phyloP scores from a whole-genome alignment of 202 grass and related monocot species.

The Setaria italica region DNA sequence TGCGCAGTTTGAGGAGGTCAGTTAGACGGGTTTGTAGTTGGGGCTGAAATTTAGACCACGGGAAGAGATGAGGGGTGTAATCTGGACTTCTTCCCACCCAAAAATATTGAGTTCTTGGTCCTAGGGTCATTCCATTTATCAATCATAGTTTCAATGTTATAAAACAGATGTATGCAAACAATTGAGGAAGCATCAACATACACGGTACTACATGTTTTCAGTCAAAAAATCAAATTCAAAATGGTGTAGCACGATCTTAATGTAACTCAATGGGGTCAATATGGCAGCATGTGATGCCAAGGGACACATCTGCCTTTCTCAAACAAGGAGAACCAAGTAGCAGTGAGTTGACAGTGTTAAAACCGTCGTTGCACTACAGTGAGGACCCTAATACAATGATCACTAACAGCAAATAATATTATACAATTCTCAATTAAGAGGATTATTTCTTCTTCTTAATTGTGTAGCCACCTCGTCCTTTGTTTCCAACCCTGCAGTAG shows the following conservation, averaged over 20 bases:
- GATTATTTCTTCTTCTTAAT: conserved; percentile 22
- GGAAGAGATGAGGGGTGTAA: too few relatives aligned
- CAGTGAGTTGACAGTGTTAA: neutral
- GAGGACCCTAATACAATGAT: neutral
- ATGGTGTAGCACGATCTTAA: neutral
- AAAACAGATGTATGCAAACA: neutral
- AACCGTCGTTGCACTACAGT: neutral
- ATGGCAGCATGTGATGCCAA: neutral
- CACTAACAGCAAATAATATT: neutral
- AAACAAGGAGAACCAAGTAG: neutral
- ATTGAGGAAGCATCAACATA: neutral
- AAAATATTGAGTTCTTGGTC: neutral
- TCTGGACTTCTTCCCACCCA: too few relatives aligned
- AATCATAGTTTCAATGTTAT: too few relatives aligned
- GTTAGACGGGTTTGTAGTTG: too few relatives aligned
- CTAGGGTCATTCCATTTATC: neutral
- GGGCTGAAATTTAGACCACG: too few relatives aligned
- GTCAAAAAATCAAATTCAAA: neutral
- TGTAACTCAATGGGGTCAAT: neutral
- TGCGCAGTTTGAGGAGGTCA: too few relatives aligned
- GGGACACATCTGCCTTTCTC: neutral
- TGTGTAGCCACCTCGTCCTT: neutral
- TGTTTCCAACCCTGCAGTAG: conserved; percentile 18
- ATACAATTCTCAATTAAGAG: neutral
- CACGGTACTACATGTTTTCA: neutral